Evolutionary conservation across 1,139 yeast species (phyloP), one percentile per base, ranked within the genome.

Genomic region (Pneumocystis wakefieldiae): DNA sequence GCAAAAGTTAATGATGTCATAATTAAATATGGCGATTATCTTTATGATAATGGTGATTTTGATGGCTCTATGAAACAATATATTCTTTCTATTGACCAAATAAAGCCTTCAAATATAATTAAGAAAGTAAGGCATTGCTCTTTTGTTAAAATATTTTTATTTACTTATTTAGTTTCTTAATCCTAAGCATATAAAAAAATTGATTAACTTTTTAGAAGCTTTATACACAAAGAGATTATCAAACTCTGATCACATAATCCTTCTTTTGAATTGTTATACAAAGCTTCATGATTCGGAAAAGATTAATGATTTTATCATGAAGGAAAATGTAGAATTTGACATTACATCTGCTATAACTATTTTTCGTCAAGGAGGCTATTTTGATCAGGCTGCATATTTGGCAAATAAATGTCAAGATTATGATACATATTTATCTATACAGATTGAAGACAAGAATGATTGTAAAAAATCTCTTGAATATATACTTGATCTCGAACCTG

Each of bases 181-280:
- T 66, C 84, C 90, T n/a, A 85, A 88, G 17, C 87, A 87, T 67
- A 85, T 88, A 3, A 76, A 78, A 14, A 81, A 83, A 65, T 74
- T 92, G 67, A 81, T 92, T 0, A 77, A 76, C 62, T 91, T 87
- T 69, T 75, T 92, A 57, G 83, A 83, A 70, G 78, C 78, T 17
- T 76, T 91, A 66, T 79, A 87, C 63, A 78, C 78, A 12, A 74
- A 75, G 69, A 73, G 77, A 0, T 69, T 80, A 15, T 85, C 96
- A 0, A 81, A 82, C 53, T 80, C 82, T 60, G 95, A 90, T 71
- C 97, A 92, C 72, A 80, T 90, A 2, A 90, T 97, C 0, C 74
- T 92, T 38, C 76, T 92, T 53, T 75, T 92, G 42, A 87, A 95
- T 67, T 85, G 95, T 62, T 85, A 87, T 69, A 88, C 96, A 68